Evolutionary conservation across 2,329 filamentous ascomycete species (phyloP).

Genomic region (Colletotrichum lentis): DNA sequence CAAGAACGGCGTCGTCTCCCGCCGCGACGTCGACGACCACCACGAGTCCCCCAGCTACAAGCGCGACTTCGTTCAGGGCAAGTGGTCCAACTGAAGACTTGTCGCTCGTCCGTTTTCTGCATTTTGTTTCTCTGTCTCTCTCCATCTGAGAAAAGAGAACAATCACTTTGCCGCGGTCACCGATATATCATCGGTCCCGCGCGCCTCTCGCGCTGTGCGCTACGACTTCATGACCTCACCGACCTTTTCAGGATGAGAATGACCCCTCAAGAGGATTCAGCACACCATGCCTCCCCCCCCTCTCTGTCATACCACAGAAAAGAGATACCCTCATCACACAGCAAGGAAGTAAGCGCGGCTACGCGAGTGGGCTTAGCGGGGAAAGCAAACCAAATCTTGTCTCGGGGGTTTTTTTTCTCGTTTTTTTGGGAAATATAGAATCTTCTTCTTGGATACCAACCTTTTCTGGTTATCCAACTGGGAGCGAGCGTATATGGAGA

Average conservation of each 20-base stretch:
- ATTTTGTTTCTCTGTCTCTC: background rate
- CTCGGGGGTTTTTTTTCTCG: too few species aligned
- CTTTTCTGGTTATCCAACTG: background rate
- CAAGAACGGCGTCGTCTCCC: constrained; percentile 42
- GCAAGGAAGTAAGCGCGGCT: constrained; percentile 6
- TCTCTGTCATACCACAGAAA: background rate
- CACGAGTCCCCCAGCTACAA: constrained; percentile 40
- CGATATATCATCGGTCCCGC: background rate
- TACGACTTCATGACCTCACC: constrained; percentile 31
- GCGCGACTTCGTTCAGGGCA: constrained; percentile 48
- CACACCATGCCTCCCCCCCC: constrained; percentile 2
- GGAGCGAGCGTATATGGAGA: constrained; percentile 8
- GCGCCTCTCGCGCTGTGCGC: constrained; percentile 29
- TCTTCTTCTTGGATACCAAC: constrained; percentile 1
- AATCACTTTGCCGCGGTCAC: background rate
- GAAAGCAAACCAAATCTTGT: background rate
- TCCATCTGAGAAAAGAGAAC: background rate
- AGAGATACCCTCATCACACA: constrained; percentile 28
- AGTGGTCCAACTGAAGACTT: constrained; percentile 36
- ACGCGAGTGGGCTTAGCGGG: constrained; percentile 4
- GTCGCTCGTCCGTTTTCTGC: too few species aligned
- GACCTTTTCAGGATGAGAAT: constrained; percentile 10
- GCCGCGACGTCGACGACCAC: constrained; percentile 26
- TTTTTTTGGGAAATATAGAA: constrained; percentile 21
- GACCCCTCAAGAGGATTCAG: constrained; percentile 14